phyloP scores from a whole-genome alignment of 441 rosid genomes.

The Pelargonium myrrhifolium region DNA sequence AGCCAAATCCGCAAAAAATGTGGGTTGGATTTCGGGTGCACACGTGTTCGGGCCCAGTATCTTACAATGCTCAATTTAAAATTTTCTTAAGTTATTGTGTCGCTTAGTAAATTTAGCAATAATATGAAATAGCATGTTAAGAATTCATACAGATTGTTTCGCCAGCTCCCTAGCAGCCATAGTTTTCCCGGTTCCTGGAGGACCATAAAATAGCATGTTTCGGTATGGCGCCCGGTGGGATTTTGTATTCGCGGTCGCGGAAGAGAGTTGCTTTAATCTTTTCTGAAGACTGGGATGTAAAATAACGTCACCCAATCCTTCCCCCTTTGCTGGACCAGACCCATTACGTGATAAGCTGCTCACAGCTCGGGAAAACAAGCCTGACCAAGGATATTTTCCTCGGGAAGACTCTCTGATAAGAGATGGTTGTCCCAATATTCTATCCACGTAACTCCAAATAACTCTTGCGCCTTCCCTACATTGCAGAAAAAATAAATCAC shows the following conservation, averaged over 20 bases:
- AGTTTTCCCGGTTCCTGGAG: conserved; percentile 99
- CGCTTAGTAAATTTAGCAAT: background rate
- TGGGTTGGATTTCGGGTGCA: too few relatives aligned
- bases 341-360: conserved; percentile 42
- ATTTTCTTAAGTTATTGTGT: too few relatives aligned
- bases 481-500: conserved; percentile 6
- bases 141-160: conserved; percentile 66
- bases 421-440: conserved; percentile 94
- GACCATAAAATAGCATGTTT: conserved; percentile 91
- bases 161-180: conserved; percentile 97
- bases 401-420: conserved; percentile 90
- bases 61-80: background rate
- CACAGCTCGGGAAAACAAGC: conserved; percentile 43
- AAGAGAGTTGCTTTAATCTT: conserved; percentile 71
- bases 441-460: conserved; percentile 94
- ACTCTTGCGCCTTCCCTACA: conserved; percentile 94
- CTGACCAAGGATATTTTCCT: conserved; percentile 98
- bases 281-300: conserved; percentile 75
- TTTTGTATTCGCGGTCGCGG: conserved; percentile 93
- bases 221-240: conserved; percentile 87
- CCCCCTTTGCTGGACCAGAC: conserved; percentile 38
- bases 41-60: background rate
- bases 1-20: too few relatives aligned
- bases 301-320: conserved; percentile 88
- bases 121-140: conserved; percentile 10